Percentiles rank a stretch among this genome's conserved stretches.
These are phyloP conservation scores for Pouteria campechiana DNA, from an alignment of 179 eudicot species.

Conservation along the genomic window DNA sequence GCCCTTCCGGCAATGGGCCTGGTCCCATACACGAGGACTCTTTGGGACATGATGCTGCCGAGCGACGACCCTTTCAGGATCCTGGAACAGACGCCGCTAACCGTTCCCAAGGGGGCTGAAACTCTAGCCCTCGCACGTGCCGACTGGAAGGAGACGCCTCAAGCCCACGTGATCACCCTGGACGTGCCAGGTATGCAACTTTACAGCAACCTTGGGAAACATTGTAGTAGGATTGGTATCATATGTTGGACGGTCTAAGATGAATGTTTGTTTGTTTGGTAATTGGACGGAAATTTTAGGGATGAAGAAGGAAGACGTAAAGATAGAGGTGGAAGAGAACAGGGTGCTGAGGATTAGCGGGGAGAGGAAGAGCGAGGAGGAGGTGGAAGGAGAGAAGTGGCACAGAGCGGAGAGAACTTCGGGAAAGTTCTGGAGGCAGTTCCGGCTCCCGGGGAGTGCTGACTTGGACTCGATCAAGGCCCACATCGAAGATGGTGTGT, in stretches of 20 bases:
- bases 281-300: no score
- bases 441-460: constrained; percentile 43
- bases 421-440: constrained; percentile 62
- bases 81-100: constrained; percentile 44
- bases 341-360: constrained; percentile 57
- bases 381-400: constrained; percentile 51
- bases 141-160: constrained; percentile 58
- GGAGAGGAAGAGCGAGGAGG: constrained; percentile 38
- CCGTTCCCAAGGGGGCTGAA: constrained; percentile 16
- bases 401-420: constrained; percentile 53
- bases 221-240: no score
- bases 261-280: no score
- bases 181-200: constrained; percentile 75
- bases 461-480: constrained; percentile 48
- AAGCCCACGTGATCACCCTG: constrained; percentile 30
- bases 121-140: constrained; percentile 36
- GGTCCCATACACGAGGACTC: constrained; percentile 33
- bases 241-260: no score
- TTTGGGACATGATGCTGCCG: constrained; percentile 23
- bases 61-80: constrained; percentile 46
- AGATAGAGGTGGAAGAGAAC: constrained; percentile 59
- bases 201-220: no score
- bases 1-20: constrained; percentile 14
- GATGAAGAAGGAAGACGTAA: constrained; percentile 42
- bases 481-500: constrained; percentile 42